Evolutionary conservation across 1,284 basidiomycete genomes (phyloP).

Genomic region (Schizophyllum amplum): DNA sequence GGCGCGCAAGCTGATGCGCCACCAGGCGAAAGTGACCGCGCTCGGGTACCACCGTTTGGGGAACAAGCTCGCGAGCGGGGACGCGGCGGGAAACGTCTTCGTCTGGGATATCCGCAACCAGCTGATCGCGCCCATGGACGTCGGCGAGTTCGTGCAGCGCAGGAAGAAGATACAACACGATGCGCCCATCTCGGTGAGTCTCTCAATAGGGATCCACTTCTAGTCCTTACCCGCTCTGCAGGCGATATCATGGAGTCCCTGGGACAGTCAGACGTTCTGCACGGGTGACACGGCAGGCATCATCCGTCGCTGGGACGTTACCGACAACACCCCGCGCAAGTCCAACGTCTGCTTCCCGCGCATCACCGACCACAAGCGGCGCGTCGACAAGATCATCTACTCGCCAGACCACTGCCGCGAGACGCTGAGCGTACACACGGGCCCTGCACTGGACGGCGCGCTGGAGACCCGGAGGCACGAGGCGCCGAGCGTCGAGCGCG

Average conservation of each 20-base stretch:
- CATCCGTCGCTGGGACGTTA: constrained; percentile 72
- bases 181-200: constrained; percentile 46
- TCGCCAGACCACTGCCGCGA: constrained; percentile 87
- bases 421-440: constrained; percentile 44
- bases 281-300: constrained; percentile 78
- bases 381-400: constrained; percentile 74
- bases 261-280: constrained; percentile 79
- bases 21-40: constrained; percentile 38
- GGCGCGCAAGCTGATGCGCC: constrained; percentile 38
- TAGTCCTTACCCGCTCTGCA: constrained; percentile 20
- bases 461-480: constrained; percentile 18
- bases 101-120: constrained; percentile 44
- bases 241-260: constrained; percentile 91
- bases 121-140: constrained; percentile 33
- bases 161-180: constrained; percentile 51
- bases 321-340: constrained; percentile 33
- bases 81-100: constrained; percentile 40
- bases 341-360: constrained; percentile 42
- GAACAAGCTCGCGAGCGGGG: constrained; percentile 43
- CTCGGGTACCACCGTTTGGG: constrained; percentile 43
- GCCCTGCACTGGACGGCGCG: constrained; percentile 41
- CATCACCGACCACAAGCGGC: constrained; percentile 45
- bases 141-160: constrained; percentile 44
- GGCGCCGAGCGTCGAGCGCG: constrained; percentile 2
- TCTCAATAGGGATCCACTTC: background rate